phyloP scores from a whole-genome alignment of 2,329 filamentous ascomycete species.

The Endoconidiophora polonica region DNA sequence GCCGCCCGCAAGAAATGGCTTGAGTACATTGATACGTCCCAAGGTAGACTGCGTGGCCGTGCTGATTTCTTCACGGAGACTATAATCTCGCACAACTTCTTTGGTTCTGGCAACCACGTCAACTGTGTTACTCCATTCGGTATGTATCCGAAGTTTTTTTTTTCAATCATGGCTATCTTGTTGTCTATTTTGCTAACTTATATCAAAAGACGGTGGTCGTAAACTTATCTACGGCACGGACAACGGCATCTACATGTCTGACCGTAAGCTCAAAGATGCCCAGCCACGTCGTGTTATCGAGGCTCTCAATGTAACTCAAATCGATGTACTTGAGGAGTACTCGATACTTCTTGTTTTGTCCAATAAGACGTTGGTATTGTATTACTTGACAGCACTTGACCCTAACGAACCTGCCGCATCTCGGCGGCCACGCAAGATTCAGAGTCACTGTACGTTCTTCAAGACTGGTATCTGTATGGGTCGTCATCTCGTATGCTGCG shows the following conservation, averaged over 20 bases:
- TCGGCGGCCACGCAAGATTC: slow-evolving; percentile 87
- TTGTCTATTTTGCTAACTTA: slow-evolving; percentile 14
- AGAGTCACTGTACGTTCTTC: slow-evolving; percentile 96
- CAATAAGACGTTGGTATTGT: slow-evolving; percentile 85
- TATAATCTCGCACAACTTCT: slow-evolving; percentile 42
- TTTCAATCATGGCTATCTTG: background rate
- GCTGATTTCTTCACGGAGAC: slow-evolving; percentile 79
- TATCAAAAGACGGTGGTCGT: slow-evolving; percentile 60
- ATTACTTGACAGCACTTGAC: slow-evolving; percentile 73
- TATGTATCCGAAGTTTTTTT: slow-evolving; percentile 27
- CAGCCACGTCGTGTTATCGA: slow-evolving; percentile 73
- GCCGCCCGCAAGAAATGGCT: slow-evolving; percentile 91
- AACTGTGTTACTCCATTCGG: slow-evolving; percentile 89
- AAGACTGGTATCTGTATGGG: slow-evolving; percentile 91
- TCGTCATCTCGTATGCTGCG: slow-evolving; percentile 85
- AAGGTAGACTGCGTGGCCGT: slow-evolving; percentile 69
- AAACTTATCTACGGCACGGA: slow-evolving; percentile 93
- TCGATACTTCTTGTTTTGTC: slow-evolving; percentile 78
- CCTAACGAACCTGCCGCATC: slow-evolving; percentile 62
- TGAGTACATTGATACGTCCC: slow-evolving; percentile 82
- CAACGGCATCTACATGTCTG: slow-evolving; percentile 79
- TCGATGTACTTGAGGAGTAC: slow-evolving; percentile 93
- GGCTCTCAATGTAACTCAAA: slow-evolving; percentile 72
- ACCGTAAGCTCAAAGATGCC: slow-evolving; percentile 75
- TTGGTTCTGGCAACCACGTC: slow-evolving; percentile 57